phyloP scores from a whole-genome alignment of 352 stramenopile genomes.

The Globisporangium barbulae region DNA sequence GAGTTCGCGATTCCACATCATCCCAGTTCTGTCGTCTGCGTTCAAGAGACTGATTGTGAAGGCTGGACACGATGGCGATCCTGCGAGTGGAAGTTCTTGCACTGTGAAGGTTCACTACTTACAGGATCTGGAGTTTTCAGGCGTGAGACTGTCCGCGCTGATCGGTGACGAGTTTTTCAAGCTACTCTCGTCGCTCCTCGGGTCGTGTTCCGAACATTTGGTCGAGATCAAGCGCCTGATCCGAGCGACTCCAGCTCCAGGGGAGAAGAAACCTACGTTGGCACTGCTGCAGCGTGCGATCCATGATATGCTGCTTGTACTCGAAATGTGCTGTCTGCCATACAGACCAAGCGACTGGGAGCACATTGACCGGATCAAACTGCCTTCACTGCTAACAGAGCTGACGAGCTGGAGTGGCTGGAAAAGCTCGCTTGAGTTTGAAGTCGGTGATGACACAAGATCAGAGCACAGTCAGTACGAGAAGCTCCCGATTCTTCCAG shows the following conservation, averaged over 20 bases:
- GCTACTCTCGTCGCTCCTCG: slow-evolving; percentile 53
- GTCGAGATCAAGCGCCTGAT: slow-evolving; percentile 34
- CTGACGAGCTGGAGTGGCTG: slow-evolving; percentile 73
- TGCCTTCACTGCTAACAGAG: slow-evolving; percentile 65
- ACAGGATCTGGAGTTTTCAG: slow-evolving; percentile 66
- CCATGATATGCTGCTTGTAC: slow-evolving; percentile 65
- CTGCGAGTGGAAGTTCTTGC: background rate
- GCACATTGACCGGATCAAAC: slow-evolving; percentile 49
- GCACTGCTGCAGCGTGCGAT: slow-evolving; percentile 46
- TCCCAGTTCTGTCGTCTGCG: slow-evolving; percentile 65
- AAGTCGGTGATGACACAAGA: slow-evolving; percentile 35
- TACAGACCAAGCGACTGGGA: slow-evolving; percentile 64
- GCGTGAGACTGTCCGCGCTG: slow-evolving; percentile 28
- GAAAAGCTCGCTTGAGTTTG: slow-evolving; percentile 61
- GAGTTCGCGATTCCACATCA: slow-evolving; percentile 60
- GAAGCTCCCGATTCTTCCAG: slow-evolving; percentile 53
- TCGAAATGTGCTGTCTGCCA: slow-evolving; percentile 81
- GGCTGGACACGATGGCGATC: background rate
- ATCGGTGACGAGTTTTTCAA: slow-evolving; percentile 70
- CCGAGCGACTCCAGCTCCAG: slow-evolving; percentile 14
- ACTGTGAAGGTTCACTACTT: slow-evolving; percentile 78
- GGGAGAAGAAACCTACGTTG: slow-evolving; percentile 19
- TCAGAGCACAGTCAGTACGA: slow-evolving; percentile 31
- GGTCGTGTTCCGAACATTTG: slow-evolving; percentile 37
- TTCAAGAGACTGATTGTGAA: slow-evolving; percentile 50